phyloP scores from a whole-genome alignment of 2,329 filamentous ascomycete species.

The Talaromyces sp. region DNA sequence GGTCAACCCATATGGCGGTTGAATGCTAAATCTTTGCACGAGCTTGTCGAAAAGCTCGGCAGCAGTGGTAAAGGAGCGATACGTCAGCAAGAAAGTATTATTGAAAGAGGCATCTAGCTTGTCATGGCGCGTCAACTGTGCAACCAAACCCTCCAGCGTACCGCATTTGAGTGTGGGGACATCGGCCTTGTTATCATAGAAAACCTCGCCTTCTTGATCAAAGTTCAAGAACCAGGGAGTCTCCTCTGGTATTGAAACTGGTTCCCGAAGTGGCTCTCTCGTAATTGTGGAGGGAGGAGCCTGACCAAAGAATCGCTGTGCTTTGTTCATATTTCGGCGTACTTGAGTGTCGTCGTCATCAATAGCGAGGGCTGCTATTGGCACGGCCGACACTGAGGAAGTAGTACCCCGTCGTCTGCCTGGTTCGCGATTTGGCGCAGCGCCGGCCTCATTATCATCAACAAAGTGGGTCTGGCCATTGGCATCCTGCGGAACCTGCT shows the following conservation, averaged over 20 bases:
- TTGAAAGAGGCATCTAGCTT: conserved; percentile 94
- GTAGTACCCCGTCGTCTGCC: conserved; percentile 36
- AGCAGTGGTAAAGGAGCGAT: conserved; percentile 89
- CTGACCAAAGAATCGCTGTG: conserved; percentile 48
- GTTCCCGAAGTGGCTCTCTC: conserved; percentile 37
- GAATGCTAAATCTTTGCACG: conserved; percentile 86
- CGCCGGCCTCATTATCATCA: conserved; percentile 26
- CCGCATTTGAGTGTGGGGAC: conserved; percentile 80
- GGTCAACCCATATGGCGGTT: conserved; percentile 78
- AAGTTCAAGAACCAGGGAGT: conserved; percentile 79
- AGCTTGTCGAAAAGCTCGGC: conserved; percentile 89
- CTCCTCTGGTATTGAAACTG: conserved; percentile 63
- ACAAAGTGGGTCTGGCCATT: conserved; percentile 31
- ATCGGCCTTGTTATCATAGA: conserved; percentile 79
- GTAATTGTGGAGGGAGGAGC: conserved; percentile 41
- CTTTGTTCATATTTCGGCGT: conserved; percentile 47
- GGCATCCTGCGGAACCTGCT: conserved; percentile 63
- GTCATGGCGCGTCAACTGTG: conserved; percentile 93
- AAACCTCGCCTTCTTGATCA: conserved; percentile 83
- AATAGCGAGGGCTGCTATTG: conserved; percentile 32
- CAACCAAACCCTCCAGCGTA: conserved; percentile 81
- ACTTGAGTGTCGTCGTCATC: conserved; percentile 39
- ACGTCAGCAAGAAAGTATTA: conserved; percentile 95
- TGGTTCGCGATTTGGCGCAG: conserved; percentile 32
- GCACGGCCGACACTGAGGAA: conserved; percentile 45